These are phyloP conservation scores for Beauveria rudraprayagi DNA, from an alignment of 2,329 filamentous ascomycete species.

Conservation along the genomic window DNA sequence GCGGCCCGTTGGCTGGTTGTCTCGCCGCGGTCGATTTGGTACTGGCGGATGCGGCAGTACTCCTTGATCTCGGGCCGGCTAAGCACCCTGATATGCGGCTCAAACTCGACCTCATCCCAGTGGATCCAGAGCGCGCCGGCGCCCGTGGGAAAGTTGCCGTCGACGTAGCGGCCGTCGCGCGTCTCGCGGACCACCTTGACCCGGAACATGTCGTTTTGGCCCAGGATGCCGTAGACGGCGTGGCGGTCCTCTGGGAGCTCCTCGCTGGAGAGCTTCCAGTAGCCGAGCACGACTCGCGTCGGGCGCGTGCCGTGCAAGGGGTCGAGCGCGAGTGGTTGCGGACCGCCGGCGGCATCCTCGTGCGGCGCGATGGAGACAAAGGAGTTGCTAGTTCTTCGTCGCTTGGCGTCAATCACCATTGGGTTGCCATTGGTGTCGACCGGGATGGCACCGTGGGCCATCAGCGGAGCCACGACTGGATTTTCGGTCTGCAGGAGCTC, in stretches of 20 bases:
- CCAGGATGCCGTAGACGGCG: constrained; percentile 55
- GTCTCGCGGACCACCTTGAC: constrained; percentile 55
- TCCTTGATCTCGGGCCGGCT: constrained; percentile 52
- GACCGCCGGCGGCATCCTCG: constrained; percentile 5
- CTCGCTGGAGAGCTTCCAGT: constrained; percentile 49
- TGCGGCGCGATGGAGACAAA: constrained; percentile 4
- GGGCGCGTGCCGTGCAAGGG: constrained; percentile 45
- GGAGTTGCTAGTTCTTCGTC: constrained; percentile 30
- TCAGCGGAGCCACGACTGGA: constrained; percentile 30
- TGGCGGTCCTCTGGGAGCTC: constrained; percentile 42
- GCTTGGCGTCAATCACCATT: constrained; percentile 27
- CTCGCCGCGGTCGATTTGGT: constrained; percentile 49
- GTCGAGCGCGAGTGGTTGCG: constrained; percentile 23
- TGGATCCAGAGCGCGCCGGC: constrained; percentile 55
- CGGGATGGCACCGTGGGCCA: constrained; percentile 44
- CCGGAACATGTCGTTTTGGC: constrained; percentile 56
- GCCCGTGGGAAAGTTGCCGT: constrained; percentile 53
- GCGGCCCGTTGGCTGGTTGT: constrained; percentile 34
- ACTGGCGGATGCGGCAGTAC: constrained; percentile 53
- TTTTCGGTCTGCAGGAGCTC: constrained; percentile 36
- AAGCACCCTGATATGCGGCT: constrained; percentile 45
- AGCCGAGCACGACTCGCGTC: constrained; percentile 50
- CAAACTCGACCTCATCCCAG: constrained; percentile 53
- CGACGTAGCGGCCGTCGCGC: constrained; percentile 48
- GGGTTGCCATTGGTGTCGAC: constrained; percentile 27